Base-by-base conservation (phyloP, 1,284 basidiomycete genomes). In the Agaricales sp. region DNA sequence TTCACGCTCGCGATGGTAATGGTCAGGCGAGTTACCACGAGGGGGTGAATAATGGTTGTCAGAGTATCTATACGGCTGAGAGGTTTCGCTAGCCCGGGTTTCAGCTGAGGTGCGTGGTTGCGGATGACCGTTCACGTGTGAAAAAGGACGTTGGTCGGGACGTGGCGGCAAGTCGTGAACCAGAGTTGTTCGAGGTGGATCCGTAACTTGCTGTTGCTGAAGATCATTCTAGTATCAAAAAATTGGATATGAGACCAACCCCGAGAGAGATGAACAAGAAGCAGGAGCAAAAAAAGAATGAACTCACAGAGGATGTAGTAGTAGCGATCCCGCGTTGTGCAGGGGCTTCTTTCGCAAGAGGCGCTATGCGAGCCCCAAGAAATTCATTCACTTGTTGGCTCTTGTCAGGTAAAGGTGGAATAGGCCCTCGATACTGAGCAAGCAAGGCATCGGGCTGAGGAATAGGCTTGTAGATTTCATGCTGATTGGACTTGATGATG, bases 401-500 rank as follows among this genome's bases (percentile, higher is more conserved):
- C n/a, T 8, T 4, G 8, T 41, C 19, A 41, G 39, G 18, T 6
- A 20, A 4, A 16, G 13, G 16, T 41, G 39, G 70, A 62, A 69
- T 55, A 25, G 71, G 66, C 45, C 83, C 83, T 51, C 76, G 64
- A 63, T 80, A 86, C 52, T 84, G 65, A 51, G 67, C 71, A 39
- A 77, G 80, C 44, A 87, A 74, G 49, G 72, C 74, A 23, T 68
- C 67, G 39, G 84, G 85, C 53, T 78, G 73, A 37, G 84, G 82
- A 48, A 75, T 59, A 22, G 83, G 74, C 30, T 75, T 74, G 59
- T 77, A 87, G 54, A 78, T 67, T 48, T 81, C 75, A 59, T 87
- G 84, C 57, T 87, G 83, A 49, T 77, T 76, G 37, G 68, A 73
- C 59, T 78, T 82, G 63, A 87, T 87, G 49, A 75, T 68, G 35